A percentile compares a stretch with the other conserved stretches of the same genome.
These are phyloP conservation scores for Xylaria hypoxylon DNA, from an alignment of 2,329 filamentous ascomycete genomes.

Conservation along the genomic window DNA sequence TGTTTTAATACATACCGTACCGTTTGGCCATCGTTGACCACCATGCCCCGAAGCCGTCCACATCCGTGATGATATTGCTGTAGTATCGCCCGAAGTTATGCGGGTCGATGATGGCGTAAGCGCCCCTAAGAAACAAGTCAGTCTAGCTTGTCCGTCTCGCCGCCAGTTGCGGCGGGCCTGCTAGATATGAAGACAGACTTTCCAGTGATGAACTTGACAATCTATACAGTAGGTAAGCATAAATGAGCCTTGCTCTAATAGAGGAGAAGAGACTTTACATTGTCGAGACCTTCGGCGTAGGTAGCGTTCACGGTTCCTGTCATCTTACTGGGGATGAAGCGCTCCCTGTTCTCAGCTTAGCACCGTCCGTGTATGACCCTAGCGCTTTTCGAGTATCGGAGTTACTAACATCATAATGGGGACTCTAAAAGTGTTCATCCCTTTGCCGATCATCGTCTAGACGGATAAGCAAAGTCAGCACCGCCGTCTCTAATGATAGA, in stretches of 20 bases:
- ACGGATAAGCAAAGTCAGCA: conserved; percentile 10
- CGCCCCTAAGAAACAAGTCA: conserved; percentile 52
- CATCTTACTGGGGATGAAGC: conserved; percentile 61
- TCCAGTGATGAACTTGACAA: conserved; percentile 45
- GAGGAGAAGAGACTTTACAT: conserved; percentile 34
- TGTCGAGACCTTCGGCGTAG: conserved; percentile 46
- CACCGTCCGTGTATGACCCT: not conserved
- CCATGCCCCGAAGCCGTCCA: conserved; percentile 65
- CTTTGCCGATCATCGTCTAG: conserved; percentile 61
- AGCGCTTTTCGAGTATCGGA: conserved; percentile 13
- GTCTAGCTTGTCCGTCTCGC: not conserved
- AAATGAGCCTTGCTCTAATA: not conserved
- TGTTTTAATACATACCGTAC: conserved; percentile 53
- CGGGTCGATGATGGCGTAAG: conserved; percentile 67
- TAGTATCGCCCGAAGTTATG: conserved; percentile 72
- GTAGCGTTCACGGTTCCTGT: conserved; percentile 53
- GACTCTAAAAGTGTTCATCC: conserved; percentile 68
- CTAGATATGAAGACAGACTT: conserved; percentile 26
- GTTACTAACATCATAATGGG: conserved; percentile 65
- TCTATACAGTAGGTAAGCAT: conserved; percentile 37
- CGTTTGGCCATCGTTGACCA: conserved; percentile 66
- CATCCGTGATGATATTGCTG: conserved; percentile 64
- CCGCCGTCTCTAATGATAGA: not conserved
- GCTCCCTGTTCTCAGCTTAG: conserved; percentile 61
- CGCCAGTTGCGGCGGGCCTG: not conserved